Percentiles rank a stretch among this genome's conserved stretches.
phyloP scores from a whole-genome alignment of 805 yeast genomes.

The Hanseniaspora lachancei region DNA sequence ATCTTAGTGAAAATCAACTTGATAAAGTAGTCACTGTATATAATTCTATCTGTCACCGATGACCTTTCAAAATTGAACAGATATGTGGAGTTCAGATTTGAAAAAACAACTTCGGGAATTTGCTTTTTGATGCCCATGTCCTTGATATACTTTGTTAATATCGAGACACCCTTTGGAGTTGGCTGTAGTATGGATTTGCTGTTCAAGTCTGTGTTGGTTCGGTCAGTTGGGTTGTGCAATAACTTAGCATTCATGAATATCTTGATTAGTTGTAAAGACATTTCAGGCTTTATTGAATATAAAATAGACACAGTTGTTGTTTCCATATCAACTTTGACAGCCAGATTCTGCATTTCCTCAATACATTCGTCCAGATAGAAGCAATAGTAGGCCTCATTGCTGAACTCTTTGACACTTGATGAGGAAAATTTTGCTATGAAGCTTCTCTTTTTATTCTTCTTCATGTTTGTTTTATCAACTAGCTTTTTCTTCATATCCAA shows the following conservation, averaged over 20 bases:
- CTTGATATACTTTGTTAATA: conserved; percentile 48
- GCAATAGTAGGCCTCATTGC: conserved; percentile 32
- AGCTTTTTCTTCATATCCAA: conserved; percentile 29
- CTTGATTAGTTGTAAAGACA: conserved; percentile 36
- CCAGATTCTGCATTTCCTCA: conserved; percentile 36
- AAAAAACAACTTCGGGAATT: conserved; percentile 37
- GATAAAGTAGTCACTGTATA: conserved; percentile 52
- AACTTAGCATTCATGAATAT: conserved; percentile 49
- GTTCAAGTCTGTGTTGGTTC: conserved; percentile 44
- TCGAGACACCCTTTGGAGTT: conserved; percentile 78
- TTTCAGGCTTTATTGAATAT: conserved; percentile 38
- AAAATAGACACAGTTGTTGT: conserved; percentile 42
- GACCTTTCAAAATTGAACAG: conserved; percentile 57
- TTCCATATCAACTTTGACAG: conserved; percentile 36
- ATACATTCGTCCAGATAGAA: conserved; percentile 45
- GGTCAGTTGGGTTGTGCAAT: conserved; percentile 61
- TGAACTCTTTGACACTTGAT: background rate
- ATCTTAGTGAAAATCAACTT: conserved; percentile 47
- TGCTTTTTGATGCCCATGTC: conserved; percentile 37
- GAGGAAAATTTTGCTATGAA: conserved; percentile 25
- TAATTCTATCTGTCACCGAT: conserved; percentile 40
- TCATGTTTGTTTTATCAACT: background rate
- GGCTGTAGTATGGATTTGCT: conserved; percentile 50
- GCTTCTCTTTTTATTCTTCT: conserved; percentile 17
- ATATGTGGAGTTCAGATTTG: conserved; percentile 59